A percentile compares a stretch with the other conserved stretches of the same genome.
Conservation (phyloP, 2,329 filamentous ascomycete genomes). For the Penicillium sp. region DNA sequence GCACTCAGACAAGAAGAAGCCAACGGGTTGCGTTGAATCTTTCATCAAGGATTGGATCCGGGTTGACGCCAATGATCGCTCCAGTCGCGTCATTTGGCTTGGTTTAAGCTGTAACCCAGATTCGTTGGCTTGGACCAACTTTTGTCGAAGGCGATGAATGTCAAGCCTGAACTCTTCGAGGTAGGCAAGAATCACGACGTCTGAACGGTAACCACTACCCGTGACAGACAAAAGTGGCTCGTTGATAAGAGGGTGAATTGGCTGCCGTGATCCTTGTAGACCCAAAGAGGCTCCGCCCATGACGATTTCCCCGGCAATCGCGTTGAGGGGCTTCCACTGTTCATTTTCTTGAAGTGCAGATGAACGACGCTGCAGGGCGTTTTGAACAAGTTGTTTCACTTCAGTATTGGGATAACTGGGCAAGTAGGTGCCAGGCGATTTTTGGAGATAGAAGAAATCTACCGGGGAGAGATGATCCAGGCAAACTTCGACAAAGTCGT, state of each 20-base stretch:
- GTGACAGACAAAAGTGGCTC: constrained; percentile 37
- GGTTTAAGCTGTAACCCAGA: constrained; percentile 37
- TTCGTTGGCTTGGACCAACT: constrained; percentile 32
- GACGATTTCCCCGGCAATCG: constrained; percentile 19
- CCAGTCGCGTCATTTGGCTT: constrained; percentile 43
- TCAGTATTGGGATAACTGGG: constrained; percentile 12
- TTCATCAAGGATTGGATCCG: constrained; percentile 43
- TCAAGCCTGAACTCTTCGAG: constrained; percentile 40
- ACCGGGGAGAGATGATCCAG: constrained; percentile 39
- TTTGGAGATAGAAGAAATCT: constrained; percentile 35
- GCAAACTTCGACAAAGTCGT: constrained; percentile 29
- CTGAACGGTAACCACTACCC: constrained; percentile 20
- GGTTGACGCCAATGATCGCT: constrained; percentile 42
- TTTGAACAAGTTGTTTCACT: constrained; percentile 13
- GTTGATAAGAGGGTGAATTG: constrained; percentile 42
- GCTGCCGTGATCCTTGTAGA: constrained; percentile 29
- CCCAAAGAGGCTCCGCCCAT: constrained; percentile 27
- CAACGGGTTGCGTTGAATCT: constrained; percentile 42
- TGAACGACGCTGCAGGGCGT: constrained; percentile 31
- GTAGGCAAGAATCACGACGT: constrained; percentile 30
- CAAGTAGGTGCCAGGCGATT: constrained; percentile 25
- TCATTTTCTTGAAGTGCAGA: constrained; percentile 33
- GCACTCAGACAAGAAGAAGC: constrained; percentile 38
- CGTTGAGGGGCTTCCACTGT: constrained; percentile 29
- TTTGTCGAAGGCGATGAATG: constrained; percentile 35